phyloP scores from a whole-genome alignment of 2,329 filamentous ascomycete genomes.

The Albifimbria verrucaria region DNA sequence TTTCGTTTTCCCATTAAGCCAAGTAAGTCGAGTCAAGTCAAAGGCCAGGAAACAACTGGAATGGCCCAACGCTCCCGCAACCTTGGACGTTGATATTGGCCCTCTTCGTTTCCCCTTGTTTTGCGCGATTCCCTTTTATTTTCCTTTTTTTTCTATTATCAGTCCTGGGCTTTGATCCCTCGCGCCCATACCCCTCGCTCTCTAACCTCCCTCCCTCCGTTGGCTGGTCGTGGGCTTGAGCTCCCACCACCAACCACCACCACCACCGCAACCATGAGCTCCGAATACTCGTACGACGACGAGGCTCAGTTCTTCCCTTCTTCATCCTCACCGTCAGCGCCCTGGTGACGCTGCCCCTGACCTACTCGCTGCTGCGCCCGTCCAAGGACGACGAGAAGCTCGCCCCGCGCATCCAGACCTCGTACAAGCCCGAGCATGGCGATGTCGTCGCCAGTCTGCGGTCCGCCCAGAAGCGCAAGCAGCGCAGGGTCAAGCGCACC shows the following conservation, averaged over 20 bases:
- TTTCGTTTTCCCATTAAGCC: too few species aligned
- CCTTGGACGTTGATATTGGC: neutral
- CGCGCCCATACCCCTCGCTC: constrained; percentile 4
- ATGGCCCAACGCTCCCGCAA: neutral
- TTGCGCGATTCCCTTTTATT: constrained; percentile 6
- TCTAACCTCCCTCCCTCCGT: neutral
- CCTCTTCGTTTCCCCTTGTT: neutral
- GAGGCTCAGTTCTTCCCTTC: constrained; percentile 98
- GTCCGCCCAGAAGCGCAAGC: constrained; percentile 82
- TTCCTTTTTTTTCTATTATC: constrained; percentile 12
- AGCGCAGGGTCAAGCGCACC: constrained; percentile 82
- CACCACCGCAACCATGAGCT: constrained; percentile 65
- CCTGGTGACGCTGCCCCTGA: constrained; percentile 85
- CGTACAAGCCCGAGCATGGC: constrained; percentile 78
- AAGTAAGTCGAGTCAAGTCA: too few species aligned
- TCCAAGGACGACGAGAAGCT: constrained; percentile 74
- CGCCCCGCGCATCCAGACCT: constrained; percentile 76
- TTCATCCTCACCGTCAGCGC: constrained; percentile 90
- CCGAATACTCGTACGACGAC: constrained; percentile 98
- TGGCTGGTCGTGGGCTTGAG: constrained; percentile 27
- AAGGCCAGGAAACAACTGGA: constrained; percentile 11
- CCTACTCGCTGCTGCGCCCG: constrained; percentile 81
- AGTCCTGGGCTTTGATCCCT: constrained; percentile 6
- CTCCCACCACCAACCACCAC: constrained; percentile 23
- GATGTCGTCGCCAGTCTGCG: constrained; percentile 80